Conservation (phyloP, 164 flowering plant genomes). For the Brasenia schreberi region DNA sequence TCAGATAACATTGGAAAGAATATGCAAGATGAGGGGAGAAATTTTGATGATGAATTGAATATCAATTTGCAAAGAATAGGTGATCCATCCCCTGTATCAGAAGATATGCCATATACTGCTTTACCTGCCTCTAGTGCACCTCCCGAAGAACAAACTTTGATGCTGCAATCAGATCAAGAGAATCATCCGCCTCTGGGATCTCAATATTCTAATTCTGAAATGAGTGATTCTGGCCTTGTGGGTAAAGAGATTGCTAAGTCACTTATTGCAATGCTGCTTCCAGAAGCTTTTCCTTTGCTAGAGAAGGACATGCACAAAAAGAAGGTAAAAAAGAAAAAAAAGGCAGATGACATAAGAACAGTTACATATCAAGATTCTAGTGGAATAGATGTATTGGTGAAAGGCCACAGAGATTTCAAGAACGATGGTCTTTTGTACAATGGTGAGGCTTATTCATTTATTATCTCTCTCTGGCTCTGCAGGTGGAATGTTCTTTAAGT, state of each 20-base stretch:
- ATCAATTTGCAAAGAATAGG: not conserved
- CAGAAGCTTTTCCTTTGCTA: slow-evolving; percentile 83
- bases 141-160: slow-evolving; percentile 19
- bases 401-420: not conserved
- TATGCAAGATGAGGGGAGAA: not conserved
- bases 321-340: slow-evolving; percentile 11
- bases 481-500: slow-evolving; percentile 1
- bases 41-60: not conserved
- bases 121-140: not conserved
- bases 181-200: slow-evolving; percentile 9
- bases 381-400: not conserved
- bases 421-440: not conserved
- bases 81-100: not conserved
- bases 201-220: slow-evolving; percentile 31
- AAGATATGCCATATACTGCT: not conserved
- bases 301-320: slow-evolving; percentile 30
- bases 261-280: slow-evolving; percentile 84
- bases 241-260: slow-evolving; percentile 61
- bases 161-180: slow-evolving; percentile 27
- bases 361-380: not conserved
- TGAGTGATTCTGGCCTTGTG: slow-evolving; percentile 47
- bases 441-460: not conserved
- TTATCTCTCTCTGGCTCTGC: not conserved
- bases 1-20: not conserved
- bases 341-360: not conserved